Evolutionary conservation across 1,284 basidiomycete species (phyloP).

Genomic region (Baeospora myosura): DNA sequence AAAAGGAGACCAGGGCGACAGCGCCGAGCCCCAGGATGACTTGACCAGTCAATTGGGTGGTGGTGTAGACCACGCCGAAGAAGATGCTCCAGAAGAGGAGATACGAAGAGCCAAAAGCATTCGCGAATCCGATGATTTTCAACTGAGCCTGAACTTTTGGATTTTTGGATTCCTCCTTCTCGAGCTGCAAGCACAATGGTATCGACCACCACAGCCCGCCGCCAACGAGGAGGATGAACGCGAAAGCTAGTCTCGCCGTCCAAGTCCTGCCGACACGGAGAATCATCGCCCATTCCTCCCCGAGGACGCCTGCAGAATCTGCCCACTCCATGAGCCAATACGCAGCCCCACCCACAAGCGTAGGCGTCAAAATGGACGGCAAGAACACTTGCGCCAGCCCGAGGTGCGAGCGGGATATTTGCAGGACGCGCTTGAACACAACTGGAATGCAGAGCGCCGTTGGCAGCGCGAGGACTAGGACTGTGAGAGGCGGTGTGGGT

Average conservation of each 20-base stretch:
- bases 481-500: conserved; percentile 52
- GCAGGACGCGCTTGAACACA: conserved; percentile 50
- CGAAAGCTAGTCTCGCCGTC: conserved; percentile 54
- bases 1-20: conserved; percentile 60
- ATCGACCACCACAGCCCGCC: conserved; percentile 61
- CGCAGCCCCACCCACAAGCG: conserved; percentile 49
- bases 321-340: conserved; percentile 82
- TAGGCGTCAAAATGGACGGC: conserved; percentile 47
- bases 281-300: conserved; percentile 28
- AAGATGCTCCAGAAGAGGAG: conserved; percentile 71
- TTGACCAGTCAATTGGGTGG: conserved; percentile 79
- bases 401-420: conserved; percentile 65
- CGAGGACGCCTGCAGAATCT: conserved; percentile 47
- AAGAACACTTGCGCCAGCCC: conserved; percentile 66
- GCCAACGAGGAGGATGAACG: conserved; percentile 44
- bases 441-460: conserved; percentile 53
- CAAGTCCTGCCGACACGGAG: conserved; percentile 52
- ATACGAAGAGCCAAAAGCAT: conserved; percentile 85
- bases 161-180: conserved; percentile 19
- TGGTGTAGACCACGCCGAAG: conserved; percentile 59
- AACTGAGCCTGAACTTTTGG: conserved; percentile 36
- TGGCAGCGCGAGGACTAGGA: conserved; percentile 51
- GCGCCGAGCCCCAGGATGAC: conserved; percentile 59
- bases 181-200: conserved; percentile 54
- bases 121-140: conserved; percentile 81